Evolutionary conservation across 192 early-diverging fungal species (phyloP).

Genomic region (Diversispora eburnea): DNA sequence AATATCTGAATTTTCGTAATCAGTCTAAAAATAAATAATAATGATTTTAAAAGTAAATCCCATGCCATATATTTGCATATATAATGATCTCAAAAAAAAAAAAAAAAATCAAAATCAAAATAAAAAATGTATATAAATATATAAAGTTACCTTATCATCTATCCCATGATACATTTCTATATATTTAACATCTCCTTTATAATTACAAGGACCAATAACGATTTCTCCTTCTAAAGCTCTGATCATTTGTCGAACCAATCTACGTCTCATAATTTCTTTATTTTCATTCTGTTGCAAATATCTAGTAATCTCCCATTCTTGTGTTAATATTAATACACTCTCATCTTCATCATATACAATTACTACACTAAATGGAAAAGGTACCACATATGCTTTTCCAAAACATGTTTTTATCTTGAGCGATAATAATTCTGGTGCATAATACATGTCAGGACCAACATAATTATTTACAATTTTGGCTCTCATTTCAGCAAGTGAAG

Average conservation of each 20-base stretch:
- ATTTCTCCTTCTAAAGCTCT: conserved; percentile 59
- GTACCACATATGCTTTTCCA: conserved; percentile 58
- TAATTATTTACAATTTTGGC: conserved; percentile 42
- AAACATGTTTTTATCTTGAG: conserved; percentile 56
- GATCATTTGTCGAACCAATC: conserved; percentile 50
- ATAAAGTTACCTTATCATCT: conserved; percentile 27
- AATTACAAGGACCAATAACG: conserved; percentile 48
- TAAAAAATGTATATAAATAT: conserved; percentile 8
- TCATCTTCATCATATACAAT: conserved; percentile 64
- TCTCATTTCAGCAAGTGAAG: conserved; percentile 32
- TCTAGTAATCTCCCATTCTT: conserved; percentile 49
- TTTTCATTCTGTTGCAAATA: conserved; percentile 55
- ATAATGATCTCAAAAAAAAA: neutral
- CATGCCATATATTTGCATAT: neutral
- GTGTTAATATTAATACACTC: conserved; percentile 44
- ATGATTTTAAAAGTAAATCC: neutral
- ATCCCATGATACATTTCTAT: neutral
- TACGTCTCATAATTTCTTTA: conserved; percentile 40
- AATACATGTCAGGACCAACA: conserved; percentile 67
- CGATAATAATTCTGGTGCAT: conserved; percentile 47
- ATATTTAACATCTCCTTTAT: conserved; percentile 8
- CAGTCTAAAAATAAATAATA: conserved; percentile 8
- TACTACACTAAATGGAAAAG: conserved; percentile 65
- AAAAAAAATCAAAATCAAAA: neutral
- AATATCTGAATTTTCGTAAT: conserved; percentile 16